These are phyloP conservation scores for Fusarium armeniacum DNA, from an alignment of 2,329 filamentous ascomycete genomes.

Conservation along the genomic window DNA sequence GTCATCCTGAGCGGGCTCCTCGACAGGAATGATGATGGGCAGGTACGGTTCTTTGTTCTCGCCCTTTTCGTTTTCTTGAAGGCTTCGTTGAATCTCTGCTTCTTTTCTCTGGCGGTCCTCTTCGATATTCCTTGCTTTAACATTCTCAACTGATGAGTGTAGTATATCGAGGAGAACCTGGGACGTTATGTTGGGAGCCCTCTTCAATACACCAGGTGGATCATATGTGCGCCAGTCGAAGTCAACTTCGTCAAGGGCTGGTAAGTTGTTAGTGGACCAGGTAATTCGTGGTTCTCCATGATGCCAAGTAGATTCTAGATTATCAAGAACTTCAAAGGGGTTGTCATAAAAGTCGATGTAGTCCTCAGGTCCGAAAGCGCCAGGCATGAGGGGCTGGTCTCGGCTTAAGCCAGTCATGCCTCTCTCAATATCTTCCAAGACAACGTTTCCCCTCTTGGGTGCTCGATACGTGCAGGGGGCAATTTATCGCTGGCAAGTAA, in stretches of 20 bases:
- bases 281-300: conserved; percentile 36
- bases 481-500: not conserved
- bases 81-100: conserved; percentile 46
- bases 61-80: conserved; percentile 48
- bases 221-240: conserved; percentile 64
- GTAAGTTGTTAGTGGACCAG: conserved; percentile 44
- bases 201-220: conserved; percentile 60
- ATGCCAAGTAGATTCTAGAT: conserved; percentile 46
- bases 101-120: conserved; percentile 51
- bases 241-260: conserved; percentile 46
- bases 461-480: not conserved
- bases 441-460: not conserved
- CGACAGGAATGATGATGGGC: conserved; percentile 52
- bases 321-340: conserved; percentile 47
- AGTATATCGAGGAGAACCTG: conserved; percentile 60
- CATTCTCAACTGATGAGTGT: conserved; percentile 60
- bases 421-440: not conserved
- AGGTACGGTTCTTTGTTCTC: conserved; percentile 57
- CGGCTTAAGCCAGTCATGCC: conserved; percentile 28
- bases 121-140: conserved; percentile 57
- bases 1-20: conserved; percentile 13
- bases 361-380: conserved; percentile 51
- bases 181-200: conserved; percentile 56
- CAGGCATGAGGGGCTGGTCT: conserved; percentile 48
- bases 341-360: conserved; percentile 52